These are phyloP conservation scores for Aspergillus carlsbadensis DNA, from an alignment of 495 filamentous ascomycete species.

Conservation along the genomic window DNA sequence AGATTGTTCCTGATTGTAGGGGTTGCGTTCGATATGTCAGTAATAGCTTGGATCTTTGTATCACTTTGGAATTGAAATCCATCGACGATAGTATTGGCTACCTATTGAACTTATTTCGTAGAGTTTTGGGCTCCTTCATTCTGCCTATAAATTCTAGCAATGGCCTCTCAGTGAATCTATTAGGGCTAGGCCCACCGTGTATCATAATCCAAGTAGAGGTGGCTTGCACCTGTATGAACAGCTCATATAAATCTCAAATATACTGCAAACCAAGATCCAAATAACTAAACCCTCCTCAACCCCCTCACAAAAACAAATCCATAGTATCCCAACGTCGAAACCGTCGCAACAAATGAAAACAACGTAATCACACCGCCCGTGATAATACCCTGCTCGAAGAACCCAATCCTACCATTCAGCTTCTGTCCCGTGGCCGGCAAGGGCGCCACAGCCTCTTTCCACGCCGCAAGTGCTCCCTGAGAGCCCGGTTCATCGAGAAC, in stretches of 20 bases:
- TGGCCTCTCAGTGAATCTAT: too few relatives aligned
- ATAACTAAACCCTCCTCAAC: not conserved
- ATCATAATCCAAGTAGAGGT: too few relatives aligned
- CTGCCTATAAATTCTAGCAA: too few relatives aligned
- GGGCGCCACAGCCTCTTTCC: conserved; percentile 31
- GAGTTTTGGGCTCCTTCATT: too few relatives aligned
- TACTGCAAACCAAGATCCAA: conserved; percentile 1
- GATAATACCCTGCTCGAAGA: conserved; percentile 54
- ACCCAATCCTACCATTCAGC: conserved; percentile 40
- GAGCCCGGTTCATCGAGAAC: conserved; percentile 19
- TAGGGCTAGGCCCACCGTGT: too few relatives aligned
- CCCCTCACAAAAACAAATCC: conserved; percentile 22
- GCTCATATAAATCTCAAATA: not conserved
- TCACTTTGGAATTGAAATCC: too few relatives aligned
- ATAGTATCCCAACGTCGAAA: conserved; percentile 32
- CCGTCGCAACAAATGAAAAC: conserved; percentile 24
- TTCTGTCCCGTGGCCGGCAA: conserved; percentile 38
- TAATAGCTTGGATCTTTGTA: too few relatives aligned
- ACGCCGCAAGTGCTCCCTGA: conserved; percentile 19
- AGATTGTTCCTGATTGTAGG: too few relatives aligned
- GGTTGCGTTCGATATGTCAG: too few relatives aligned
- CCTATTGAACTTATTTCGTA: too few relatives aligned
- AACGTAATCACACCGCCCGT: conserved; percentile 34
- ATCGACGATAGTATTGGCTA: too few relatives aligned
- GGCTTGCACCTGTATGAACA: too few relatives aligned